Evolutionary conservation across 2,329 filamentous ascomycete species (phyloP), one percentile per base, ranked within the genome.

Genomic region (Gremmenia infestans): DNA sequence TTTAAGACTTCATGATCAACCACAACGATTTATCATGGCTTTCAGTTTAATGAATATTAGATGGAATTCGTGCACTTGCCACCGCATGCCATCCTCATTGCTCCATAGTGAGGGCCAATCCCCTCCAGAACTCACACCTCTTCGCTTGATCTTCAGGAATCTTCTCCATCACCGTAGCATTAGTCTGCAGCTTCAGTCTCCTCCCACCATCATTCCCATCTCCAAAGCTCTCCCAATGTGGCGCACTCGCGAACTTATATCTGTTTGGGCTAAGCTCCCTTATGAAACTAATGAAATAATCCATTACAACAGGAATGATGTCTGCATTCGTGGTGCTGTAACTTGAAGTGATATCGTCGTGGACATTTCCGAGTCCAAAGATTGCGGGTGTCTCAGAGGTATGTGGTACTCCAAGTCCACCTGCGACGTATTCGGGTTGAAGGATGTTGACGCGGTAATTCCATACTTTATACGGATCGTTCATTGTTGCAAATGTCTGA

Each of bases 381-480:
- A 76, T 70, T 1, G 72, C 67, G 0, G 65, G 56, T 0, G 70
- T 61, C 60, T 74, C 74, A 48, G 61, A 70, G 1, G 69, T 67
- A 58, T 75, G 73, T 1, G 71, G 69, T 2, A 73, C 72, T 1
- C 73, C 73, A 25, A 71, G 56, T 0, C 70, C 72, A 0, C 53
- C 50, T 1, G 68, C 69, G 1, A 75, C 67, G 46, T 74, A 69
- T 2, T 67, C 63, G 1, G 71, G 68, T 12, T 71, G 66, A 12
- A 69, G 72, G 2, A 79, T 74, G 46, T 79, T 76, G 70, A 74
- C 79, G 0, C 75, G 70, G 59, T 80, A 80, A 46, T 74, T 73
- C 73, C 76, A 80, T 1, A 71, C 68, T 37, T 70, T 35, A 46
- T 74, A 62, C 15, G 70, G 70, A 51, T 73, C 63, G 4, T 59